Percentiles rank a stretch among this genome's conserved stretches.
Conservation (phyloP, 352 stramenopile species). For the Phytopythium cucurbitacearum region DNA sequence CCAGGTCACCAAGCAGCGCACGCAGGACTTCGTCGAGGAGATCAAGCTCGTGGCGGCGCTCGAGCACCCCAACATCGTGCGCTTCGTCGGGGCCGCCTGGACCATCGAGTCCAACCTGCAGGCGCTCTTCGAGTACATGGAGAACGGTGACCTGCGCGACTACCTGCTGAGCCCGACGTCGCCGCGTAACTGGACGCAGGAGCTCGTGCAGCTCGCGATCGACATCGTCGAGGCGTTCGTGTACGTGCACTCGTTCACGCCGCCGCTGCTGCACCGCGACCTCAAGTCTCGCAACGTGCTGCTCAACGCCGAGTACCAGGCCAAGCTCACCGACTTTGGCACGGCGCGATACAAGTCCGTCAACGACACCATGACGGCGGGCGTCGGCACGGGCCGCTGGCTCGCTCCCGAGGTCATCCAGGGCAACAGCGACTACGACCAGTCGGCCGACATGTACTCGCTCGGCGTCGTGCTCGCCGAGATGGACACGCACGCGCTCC, state of each 20-base stretch:
- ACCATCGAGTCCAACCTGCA: constrained; percentile 49
- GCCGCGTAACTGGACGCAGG: constrained; percentile 24
- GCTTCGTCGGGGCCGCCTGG: constrained; percentile 63
- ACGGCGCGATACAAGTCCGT: constrained; percentile 32
- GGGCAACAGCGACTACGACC: constrained; percentile 37
- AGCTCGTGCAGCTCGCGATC: constrained; percentile 43
- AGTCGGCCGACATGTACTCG: constrained; percentile 50
- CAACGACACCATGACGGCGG: constrained; percentile 45
- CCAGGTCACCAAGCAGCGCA: constrained; percentile 36
- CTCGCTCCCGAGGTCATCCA: constrained; percentile 53
- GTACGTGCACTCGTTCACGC: constrained; percentile 56
- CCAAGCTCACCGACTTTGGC: constrained; percentile 69
- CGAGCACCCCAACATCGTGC: constrained; percentile 61
- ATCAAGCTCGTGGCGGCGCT: constrained; percentile 65
- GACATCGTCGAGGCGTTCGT: constrained; percentile 51
- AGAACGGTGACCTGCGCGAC: constrained; percentile 43
- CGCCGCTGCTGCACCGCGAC: constrained; percentile 52
- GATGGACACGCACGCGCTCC: constrained; percentile 46
- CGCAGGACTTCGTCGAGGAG: constrained; percentile 51
- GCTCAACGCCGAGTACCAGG: constrained; percentile 24
- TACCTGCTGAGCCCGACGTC: constrained; percentile 27
- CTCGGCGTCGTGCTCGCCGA: constrained; percentile 56
- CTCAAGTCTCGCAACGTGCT: constrained; percentile 61
- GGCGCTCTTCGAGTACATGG: constrained; percentile 70
- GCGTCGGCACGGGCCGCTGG: constrained; percentile 47